Base-by-base conservation (phyloP, 2,329 filamentous ascomycete species). In the Pseudocercospora vitis region DNA sequence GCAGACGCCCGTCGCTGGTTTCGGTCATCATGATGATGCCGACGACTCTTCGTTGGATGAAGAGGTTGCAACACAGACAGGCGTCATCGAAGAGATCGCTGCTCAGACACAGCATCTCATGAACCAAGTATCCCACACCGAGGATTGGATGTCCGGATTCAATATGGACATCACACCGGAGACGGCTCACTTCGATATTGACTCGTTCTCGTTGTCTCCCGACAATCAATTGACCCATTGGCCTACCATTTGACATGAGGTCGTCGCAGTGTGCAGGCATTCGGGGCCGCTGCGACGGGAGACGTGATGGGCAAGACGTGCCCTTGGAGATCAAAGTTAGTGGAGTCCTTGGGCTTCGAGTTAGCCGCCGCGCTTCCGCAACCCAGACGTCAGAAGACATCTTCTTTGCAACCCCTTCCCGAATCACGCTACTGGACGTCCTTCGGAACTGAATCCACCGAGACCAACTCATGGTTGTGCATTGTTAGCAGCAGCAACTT, bases 131-230 rank as follows among this genome's bases (percentile, higher is more conserved):
- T 42, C 37, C n/a, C 37, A 42, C 12, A 42, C 39, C 35, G 50
- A 51, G 33, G 56, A 59, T 37, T 59, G 56, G 56, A 59, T 59
- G 42, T 39, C 50, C 3, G 49, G 47, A 12, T 48, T 56, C 16
- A 39, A 35, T 24, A 48, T 59, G 50, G 50, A 59, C 29, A 32
- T 54, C 12, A 39, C 53, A 6, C 48, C 48, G n/a, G 40, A 54
- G 16, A 53, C 47, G 6, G 40, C 39, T 19, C 50, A 56, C 6
- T 49, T 45, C 29, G 40, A 46, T 11, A 48, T 56, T 26, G 53
- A 52, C 7, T 35, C 56, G 1, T 56, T 51, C 9, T 32, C 56
- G 8, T 33, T 59, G 28, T 42, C 53, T 29, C 56, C 49, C 16
- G 53, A 52, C 9, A 32, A 48, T 6, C 44, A 44, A 5, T 9